phyloP scores from a whole-genome alignment of 108 stramenopile genomes.

The Craspedostauros australis region DNA sequence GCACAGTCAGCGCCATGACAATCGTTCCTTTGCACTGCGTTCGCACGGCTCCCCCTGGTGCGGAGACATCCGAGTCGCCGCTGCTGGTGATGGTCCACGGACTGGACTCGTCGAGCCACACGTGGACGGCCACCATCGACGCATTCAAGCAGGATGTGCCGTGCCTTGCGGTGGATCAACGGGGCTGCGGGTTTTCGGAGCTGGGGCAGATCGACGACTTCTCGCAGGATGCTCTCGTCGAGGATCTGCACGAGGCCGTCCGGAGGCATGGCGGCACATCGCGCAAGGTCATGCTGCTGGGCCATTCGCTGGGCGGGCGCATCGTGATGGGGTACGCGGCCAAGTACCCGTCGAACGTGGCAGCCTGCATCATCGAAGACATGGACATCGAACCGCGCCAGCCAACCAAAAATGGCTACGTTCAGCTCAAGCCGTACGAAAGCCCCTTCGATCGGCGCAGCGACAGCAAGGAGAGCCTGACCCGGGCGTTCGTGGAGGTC shows the following conservation, averaged over 20 bases:
- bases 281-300: slow-evolving; percentile 27
- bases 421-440: slow-evolving; percentile 1
- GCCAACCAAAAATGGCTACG: background rate
- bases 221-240: slow-evolving; percentile 16
- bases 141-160: slow-evolving; percentile 7
- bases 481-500: slow-evolving; percentile 1
- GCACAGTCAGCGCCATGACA: too few relatives aligned
- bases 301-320: slow-evolving; percentile 45
- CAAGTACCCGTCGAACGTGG: slow-evolving; percentile 14
- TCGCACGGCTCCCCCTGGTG: background rate
- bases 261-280: too few relatives aligned
- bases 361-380: slow-evolving; percentile 37
- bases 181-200: slow-evolving; percentile 27
- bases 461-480: slow-evolving; percentile 1
- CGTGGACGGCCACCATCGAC: slow-evolving; percentile 14
- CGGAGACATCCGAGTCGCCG: background rate
- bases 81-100: slow-evolving; percentile 24
- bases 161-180: slow-evolving; percentile 31
- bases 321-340: slow-evolving; percentile 34
- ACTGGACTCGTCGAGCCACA: slow-evolving; percentile 32
- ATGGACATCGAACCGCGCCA: slow-evolving; percentile 29
- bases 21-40: too few relatives aligned
- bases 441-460: background rate
- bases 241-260: slow-evolving; percentile 7
- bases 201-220: slow-evolving; percentile 22